A percentile compares a stretch with the other conserved stretches of the same genome.
phyloP scores from a whole-genome alignment of 129 eudicot genomes.

The Gnaphalium uliginosum region DNA sequence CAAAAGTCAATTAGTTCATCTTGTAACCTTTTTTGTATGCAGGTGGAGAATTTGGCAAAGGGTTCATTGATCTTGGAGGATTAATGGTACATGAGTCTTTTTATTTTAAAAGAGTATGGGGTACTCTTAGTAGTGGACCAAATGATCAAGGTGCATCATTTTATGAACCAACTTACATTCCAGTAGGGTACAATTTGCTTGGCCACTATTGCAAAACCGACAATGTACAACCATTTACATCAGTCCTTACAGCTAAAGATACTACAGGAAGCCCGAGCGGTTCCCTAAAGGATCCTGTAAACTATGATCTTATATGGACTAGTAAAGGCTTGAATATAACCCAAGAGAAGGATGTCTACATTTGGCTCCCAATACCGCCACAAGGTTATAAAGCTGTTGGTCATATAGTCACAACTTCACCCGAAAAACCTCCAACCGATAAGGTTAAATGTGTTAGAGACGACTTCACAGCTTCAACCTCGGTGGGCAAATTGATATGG shows the following conservation, averaged over 20 bases:
- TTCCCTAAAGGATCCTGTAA: conserved; percentile 35
- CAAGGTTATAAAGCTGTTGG: conserved; percentile 45
- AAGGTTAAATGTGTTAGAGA: neutral
- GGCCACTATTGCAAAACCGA: conserved; percentile 46
- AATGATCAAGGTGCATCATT: conserved; percentile 39
- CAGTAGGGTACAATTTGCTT: conserved; percentile 35
- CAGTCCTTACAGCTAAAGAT: conserved; percentile 44
- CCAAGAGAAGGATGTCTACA: conserved; percentile 37
- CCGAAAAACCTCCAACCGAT: no score
- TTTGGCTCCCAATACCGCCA: conserved; percentile 56
- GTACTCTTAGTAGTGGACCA: conserved; percentile 34
- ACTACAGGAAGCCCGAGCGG: conserved; percentile 17
- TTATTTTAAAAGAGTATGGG: conserved; percentile 44
- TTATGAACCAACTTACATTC: conserved; percentile 42
- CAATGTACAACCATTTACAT: conserved; percentile 9
- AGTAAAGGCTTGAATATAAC: conserved; percentile 34
- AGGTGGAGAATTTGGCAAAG: conserved; percentile 49
- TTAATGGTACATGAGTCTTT: conserved; percentile 32
- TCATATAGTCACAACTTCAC: conserved; percentile 39
- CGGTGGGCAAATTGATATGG: conserved; percentile 43
- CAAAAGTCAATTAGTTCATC: no score
- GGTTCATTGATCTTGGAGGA: conserved; percentile 55
- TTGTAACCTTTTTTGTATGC: neutral
- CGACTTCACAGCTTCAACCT: conserved; percentile 36
- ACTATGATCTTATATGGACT: conserved; percentile 50